phyloP scores from a whole-genome alignment of 768 basidiomycete species.

The Tulasnella sp. region DNA sequence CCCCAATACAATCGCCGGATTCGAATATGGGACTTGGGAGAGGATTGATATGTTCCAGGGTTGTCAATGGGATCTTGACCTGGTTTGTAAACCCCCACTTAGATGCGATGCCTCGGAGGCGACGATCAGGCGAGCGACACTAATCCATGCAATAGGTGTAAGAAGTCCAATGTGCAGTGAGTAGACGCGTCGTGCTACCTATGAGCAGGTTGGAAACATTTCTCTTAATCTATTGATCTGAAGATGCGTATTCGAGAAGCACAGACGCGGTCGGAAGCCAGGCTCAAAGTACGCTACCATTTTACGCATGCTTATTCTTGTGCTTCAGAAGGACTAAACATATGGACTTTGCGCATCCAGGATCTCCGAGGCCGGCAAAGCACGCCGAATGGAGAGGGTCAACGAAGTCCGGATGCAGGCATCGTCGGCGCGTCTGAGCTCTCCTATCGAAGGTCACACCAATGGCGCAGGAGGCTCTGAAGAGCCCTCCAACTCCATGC shows the following conservation, averaged over 20 bases:
- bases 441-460: constrained; percentile 69
- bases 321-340: no score
- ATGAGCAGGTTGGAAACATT: no score
- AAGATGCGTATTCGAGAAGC: constrained; percentile 82
- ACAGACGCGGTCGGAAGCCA: constrained; percentile 77
- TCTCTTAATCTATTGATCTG: neutral
- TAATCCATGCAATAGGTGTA: constrained; percentile 74
- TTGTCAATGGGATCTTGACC: constrained; percentile 6
- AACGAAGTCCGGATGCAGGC: no score
- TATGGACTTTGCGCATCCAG: neutral
- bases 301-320: no score
- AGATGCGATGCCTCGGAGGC: constrained; percentile 91
- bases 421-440: neutral
- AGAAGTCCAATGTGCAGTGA: constrained; percentile 65
- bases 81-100: constrained; percentile 18
- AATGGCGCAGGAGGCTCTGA: constrained; percentile 78
- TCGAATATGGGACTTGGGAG: no score
- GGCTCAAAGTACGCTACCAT: constrained; percentile 64
- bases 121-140: constrained; percentile 52
- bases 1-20: no score
- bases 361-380: no score
- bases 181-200: no score
- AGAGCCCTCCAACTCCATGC: constrained; percentile 45
- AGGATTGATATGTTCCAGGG: no score
- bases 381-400: no score